These are phyloP conservation scores for Kitagawia praeruptora DNA, from an alignment of 129 eudicot genomes.

Conservation along the genomic window DNA sequence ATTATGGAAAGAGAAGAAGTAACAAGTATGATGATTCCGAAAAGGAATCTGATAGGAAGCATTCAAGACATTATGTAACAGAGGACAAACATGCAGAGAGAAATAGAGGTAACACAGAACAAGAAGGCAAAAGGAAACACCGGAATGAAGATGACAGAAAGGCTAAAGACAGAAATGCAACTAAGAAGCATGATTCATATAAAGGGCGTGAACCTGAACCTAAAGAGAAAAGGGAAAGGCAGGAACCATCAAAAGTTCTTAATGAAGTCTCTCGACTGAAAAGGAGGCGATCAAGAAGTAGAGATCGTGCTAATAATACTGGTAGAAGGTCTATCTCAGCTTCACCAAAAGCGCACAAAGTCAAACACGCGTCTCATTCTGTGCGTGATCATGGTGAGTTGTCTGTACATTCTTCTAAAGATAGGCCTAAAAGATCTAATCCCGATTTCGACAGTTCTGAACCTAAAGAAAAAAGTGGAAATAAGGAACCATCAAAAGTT, in stretches of 20 bases:
- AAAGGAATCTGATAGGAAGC: constrained; percentile 34
- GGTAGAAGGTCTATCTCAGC: constrained; percentile 44
- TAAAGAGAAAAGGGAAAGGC: constrained; percentile 38
- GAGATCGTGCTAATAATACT: constrained; percentile 54
- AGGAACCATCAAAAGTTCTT: constrained; percentile 16
- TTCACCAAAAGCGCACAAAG: constrained; percentile 43
- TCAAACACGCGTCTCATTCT: constrained; percentile 35
- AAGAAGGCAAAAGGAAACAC: constrained; percentile 39
- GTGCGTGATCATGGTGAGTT: constrained; percentile 40
- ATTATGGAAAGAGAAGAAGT: constrained; percentile 35
- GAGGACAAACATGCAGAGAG: constrained; percentile 31
- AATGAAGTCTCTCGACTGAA: constrained; percentile 48
- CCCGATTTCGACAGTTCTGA: constrained; percentile 30
- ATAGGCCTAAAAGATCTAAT: constrained; percentile 36
- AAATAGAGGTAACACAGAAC: constrained; percentile 42
- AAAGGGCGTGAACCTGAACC: constrained; percentile 28
- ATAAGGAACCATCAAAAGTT: constrained; percentile 20
- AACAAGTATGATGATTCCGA: constrained; percentile 29
- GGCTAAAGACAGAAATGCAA: constrained; percentile 32
- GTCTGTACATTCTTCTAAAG: constrained; percentile 51
- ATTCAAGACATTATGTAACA: constrained; percentile 27
- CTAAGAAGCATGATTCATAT: constrained; percentile 37
- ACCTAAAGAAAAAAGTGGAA: background rate
- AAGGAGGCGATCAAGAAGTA: constrained; percentile 68
- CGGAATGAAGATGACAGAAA: constrained; percentile 45